phyloP scores from a whole-genome alignment of 164 flowering plant species.

The Hamamelis virginiana region DNA sequence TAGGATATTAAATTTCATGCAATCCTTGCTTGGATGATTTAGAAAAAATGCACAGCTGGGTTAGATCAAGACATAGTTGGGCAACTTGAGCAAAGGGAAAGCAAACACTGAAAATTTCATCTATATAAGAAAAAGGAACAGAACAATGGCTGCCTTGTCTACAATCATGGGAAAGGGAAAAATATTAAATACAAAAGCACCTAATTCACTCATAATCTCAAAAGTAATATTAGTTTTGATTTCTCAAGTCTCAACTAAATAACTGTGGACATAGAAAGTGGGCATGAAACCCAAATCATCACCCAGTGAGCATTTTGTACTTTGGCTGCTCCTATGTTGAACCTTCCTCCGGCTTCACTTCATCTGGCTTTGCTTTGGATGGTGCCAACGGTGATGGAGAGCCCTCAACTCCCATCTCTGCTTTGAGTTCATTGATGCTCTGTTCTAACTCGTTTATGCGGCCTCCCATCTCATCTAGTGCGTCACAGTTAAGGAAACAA shows the following conservation, averaged over 20 bases:
- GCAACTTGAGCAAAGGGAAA: no score
- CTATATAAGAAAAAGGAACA: background rate
- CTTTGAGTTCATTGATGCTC: conserved; percentile 78
- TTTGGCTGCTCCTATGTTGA: conserved; percentile 15
- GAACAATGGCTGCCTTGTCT: background rate
- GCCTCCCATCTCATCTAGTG: conserved; percentile 87
- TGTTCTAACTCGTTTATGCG: conserved; percentile 83
- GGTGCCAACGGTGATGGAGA: conserved; percentile 60
- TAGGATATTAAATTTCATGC: no score
- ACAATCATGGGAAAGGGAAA: background rate
- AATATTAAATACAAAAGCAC: background rate
- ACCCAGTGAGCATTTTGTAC: no score
- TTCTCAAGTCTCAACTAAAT: background rate
- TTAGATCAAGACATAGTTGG: no score
- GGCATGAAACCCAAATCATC: background rate
- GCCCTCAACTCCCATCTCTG: conserved; percentile 78
- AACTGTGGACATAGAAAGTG: background rate
- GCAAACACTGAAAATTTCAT: no score
- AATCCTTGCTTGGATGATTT: no score
- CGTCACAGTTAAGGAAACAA: conserved; percentile 48
- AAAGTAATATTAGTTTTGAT: background rate
- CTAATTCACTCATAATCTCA: background rate
- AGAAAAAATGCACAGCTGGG: no score
- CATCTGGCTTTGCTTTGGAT: conserved; percentile 32
- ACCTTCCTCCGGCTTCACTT: conserved; percentile 31